Conservation (phyloP, 75 land plant genomes). For the Ceratopteris richardii region DNA sequence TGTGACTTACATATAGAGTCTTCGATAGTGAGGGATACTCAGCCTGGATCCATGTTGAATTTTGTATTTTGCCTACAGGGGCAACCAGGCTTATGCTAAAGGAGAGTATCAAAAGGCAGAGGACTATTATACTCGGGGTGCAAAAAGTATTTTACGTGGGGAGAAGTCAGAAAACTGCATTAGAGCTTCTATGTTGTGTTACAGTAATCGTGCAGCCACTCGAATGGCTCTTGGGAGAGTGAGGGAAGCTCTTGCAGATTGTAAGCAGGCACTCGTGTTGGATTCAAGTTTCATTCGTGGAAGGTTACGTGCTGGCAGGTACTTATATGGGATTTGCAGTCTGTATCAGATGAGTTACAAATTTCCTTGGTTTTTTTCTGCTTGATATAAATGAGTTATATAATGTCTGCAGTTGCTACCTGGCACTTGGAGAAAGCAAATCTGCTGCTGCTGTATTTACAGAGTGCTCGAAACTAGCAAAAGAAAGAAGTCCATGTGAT, state of each 20-base stretch:
- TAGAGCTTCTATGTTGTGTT: constrained; percentile 83
- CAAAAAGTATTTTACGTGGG: constrained; percentile 52
- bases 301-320: constrained; percentile 82
- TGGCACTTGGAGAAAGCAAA: constrained; percentile 78
- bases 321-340: neutral
- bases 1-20: too few relatives aligned
- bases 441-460: constrained; percentile 55
- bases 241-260: constrained; percentile 84
- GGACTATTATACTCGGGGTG: constrained; percentile 84
- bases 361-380: too few relatives aligned
- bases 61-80: constrained; percentile 31
- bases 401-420: constrained; percentile 50
- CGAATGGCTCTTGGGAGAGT: constrained; percentile 88
- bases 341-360: neutral
- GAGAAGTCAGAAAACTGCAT: constrained; percentile 58
- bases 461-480: constrained; percentile 49
- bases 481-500: constrained; percentile 35
- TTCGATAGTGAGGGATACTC: too few relatives aligned
- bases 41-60: too few relatives aligned
- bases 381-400: too few relatives aligned
- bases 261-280: constrained; percentile 67
- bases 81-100: constrained; percentile 89
- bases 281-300: constrained; percentile 74
- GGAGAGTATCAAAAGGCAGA: constrained; percentile 79
- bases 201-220: constrained; percentile 96